Conservation (phyloP, 768 basidiomycete species). For the Russula ochroleuca region DNA sequence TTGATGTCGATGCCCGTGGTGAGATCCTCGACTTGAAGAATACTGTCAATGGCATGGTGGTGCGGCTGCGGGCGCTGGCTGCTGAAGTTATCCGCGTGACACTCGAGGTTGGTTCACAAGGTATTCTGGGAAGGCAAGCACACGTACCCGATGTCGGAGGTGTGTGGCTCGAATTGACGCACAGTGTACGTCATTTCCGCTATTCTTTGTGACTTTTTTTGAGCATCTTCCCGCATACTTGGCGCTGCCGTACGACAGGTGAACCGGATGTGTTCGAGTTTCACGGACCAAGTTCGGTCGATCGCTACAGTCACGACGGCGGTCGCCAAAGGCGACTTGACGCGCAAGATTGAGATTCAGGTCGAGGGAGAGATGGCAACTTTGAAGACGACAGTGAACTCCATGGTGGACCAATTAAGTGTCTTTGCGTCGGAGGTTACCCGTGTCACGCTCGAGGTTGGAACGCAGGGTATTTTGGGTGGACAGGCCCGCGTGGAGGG, state of each 20-base stretch:
- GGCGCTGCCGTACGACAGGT: constrained; percentile 39
- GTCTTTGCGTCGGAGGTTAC: constrained; percentile 81
- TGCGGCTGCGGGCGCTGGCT: constrained; percentile 54
- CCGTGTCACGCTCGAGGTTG: constrained; percentile 78
- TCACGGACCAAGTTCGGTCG: constrained; percentile 72
- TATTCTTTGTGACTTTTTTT: constrained; percentile 4
- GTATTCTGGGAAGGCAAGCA: constrained; percentile 82
- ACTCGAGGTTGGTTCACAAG: constrained; percentile 78
- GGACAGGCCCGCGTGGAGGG: constrained; percentile 85
- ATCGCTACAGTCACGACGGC: constrained; percentile 81
- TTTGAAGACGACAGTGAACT: constrained; percentile 76
- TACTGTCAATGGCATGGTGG: constrained; percentile 48
- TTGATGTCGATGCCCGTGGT: constrained; percentile 82
- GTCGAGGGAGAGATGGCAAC: constrained; percentile 82
- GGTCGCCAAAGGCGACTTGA: constrained; percentile 83
- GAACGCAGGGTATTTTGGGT: constrained; percentile 82
- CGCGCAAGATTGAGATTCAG: constrained; percentile 84
- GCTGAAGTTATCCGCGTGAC: constrained; percentile 80
- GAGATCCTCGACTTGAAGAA: constrained; percentile 79
- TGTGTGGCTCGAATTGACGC: constrained; percentile 75
- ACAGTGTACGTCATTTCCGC: constrained; percentile 46
- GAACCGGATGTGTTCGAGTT: constrained; percentile 70
- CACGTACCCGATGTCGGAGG: constrained; percentile 75
- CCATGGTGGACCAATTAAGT: constrained; percentile 83
- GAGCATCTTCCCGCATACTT: not conserved